Evolutionary conservation across 73 alveolate genomes (phyloP), one percentile per base, ranked within the genome.

Genomic region (Paramecium primaurelia): DNA sequence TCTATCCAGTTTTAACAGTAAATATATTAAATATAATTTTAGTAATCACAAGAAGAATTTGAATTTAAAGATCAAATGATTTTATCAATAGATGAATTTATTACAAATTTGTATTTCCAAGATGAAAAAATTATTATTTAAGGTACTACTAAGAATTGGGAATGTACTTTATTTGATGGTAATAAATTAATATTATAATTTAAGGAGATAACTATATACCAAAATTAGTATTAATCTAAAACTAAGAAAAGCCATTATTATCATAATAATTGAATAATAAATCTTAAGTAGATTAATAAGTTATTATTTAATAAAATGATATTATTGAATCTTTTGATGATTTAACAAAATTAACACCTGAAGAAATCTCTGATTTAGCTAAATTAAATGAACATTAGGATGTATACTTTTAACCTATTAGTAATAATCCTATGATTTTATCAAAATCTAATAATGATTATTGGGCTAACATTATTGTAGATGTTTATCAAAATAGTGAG

Each of bases 381-480:
- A 80, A 49, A 26, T 80, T 80, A 20, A 80, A 80, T 49, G 91
- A 80, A 80, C 36, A 25, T 36, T 10, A 80, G 9, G 73, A 80
- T 11, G 47, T 80, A 4, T 44, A 80, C 75, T 80, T 44, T 14
- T 9, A 80, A 80, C 71, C 73, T 20, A 49, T 14, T 22, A 38
- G 34, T 47, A 44, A 32, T 34, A 44, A 44, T 26, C 84, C 84
- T n/a, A 64, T 64, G 47, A 12, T 64, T 7, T 64, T 64, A 64
- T 32, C 47, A 32, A 28, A 64, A 64, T 25, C 28, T 5, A 64
- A 64, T 9, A 28, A 14, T 2, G 47, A 64, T 25, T 28, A 30
- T 26, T 64, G 84, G 84, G 84, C 42, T 14, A 32, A 64, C 6
- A 34, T 34, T 0, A 64, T 64, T 8, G 47, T 64, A 12, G 84